Base-by-base conservation (phyloP, 257 asterid species). In the Jaltomata sinuosa region DNA sequence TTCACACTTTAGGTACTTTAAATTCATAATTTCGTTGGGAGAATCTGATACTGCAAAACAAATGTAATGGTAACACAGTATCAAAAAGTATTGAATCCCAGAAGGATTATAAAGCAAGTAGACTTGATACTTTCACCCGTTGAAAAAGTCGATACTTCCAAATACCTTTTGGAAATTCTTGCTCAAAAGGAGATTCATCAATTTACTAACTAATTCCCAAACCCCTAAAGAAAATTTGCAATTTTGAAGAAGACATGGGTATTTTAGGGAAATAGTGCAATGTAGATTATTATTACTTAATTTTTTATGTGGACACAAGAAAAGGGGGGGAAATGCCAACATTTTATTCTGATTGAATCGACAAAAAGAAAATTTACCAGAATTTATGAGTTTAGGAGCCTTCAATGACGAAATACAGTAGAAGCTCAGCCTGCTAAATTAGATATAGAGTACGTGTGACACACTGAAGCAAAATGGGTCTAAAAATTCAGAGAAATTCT, bases 21-120 rank as follows among this genome's bases (percentile, higher is more conserved):
- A 82, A 82, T 59, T 83, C 80, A 67, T 61, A 55, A 31, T 38
- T 80, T 54, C n/a, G 71, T 83, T 27, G 25, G 25, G 27, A 64
- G 85, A 83, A 83, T 83, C 80, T 47, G 80, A 83, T 83, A 45
- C 85, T 65, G 61, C 59, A 76, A 65, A 27, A 53, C 67, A 69
- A 82, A 82, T 45, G 8, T 21, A 82, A 64, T 79, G 84, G 84
- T 82, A 45, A 82, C 78, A 64, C 78, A 64, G 79, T 64, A 82
- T 82, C 31, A 49, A 82, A 64, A n/a, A n/a, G n/a, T n/a, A n/a
- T n/a, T n/a, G n/a, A n/a, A n/a, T n/a, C n/a, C n/a, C n/a, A n/a
- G n/a, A n/a, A n/a, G n/a, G n/a, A n/a, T n/a, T n/a, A n/a, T 16
- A 79, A 79, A 47, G 85, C 47, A 40, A 83, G 67, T 0, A 69